A percentile compares a stretch with the other conserved stretches of the same genome.
phyloP scores from a whole-genome alignment of 2,329 filamentous ascomycete species.

The Tolypocladium album region DNA sequence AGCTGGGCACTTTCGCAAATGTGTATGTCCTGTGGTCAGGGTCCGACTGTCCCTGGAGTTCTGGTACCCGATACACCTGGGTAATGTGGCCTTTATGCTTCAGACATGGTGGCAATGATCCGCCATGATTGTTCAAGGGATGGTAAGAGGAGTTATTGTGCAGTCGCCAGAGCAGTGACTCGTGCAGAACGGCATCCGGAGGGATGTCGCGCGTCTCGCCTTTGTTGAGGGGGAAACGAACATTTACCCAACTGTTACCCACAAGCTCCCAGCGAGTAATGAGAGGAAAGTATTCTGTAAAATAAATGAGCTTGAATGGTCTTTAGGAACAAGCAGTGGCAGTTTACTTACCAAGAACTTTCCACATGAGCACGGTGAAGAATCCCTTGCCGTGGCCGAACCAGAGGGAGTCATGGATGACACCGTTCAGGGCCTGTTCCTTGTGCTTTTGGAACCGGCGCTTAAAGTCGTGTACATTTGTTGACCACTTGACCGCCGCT shows the following conservation, averaged over 20 bases:
- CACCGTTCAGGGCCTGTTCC: constrained; percentile 17
- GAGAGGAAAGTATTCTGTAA: constrained; percentile 25
- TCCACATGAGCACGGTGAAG: constrained; percentile 29
- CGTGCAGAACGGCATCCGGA: constrained; percentile 25
- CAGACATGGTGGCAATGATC: constrained; percentile 17
- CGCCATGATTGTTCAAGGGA: constrained; percentile 23
- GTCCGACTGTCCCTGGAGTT: neutral
- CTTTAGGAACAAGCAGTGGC: neutral
- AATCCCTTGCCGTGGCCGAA: constrained; percentile 26
- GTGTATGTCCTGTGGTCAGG: neutral
- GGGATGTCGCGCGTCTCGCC: constrained; percentile 27
- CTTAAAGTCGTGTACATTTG: constrained; percentile 21
- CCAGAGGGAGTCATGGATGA: constrained; percentile 27
- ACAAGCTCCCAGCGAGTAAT: constrained; percentile 29
- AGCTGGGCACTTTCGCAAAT: neutral
- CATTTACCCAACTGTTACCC: constrained; percentile 18
- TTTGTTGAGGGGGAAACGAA: constrained; percentile 26
- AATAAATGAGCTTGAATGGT: neutral
- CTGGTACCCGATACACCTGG: neutral
- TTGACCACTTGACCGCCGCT: constrained; percentile 23
- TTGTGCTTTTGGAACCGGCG: constrained; percentile 16
- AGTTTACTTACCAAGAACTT: constrained; percentile 26
- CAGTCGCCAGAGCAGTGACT: constrained; percentile 24
- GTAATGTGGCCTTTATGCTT: constrained; percentile 9
- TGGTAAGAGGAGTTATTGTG: constrained; percentile 15